Conservation (phyloP, 805 yeast species). For the Cyberlindnera japonica region DNA sequence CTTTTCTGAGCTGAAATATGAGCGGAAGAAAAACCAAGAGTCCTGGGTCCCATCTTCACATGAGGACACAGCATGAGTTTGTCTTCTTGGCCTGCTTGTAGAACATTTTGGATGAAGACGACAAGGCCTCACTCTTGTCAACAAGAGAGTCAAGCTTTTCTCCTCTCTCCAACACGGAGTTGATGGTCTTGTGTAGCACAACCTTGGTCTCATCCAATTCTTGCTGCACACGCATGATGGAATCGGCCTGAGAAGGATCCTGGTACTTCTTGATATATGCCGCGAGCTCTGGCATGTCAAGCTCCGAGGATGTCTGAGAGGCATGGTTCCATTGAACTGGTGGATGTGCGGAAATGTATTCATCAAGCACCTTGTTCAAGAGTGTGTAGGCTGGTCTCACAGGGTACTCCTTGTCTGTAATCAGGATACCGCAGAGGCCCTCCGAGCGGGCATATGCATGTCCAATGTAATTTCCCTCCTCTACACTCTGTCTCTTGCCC, state of each 20-base stretch:
- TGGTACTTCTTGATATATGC: slow-evolving; percentile 79
- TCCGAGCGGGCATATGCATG: slow-evolving; percentile 89
- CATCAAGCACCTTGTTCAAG: slow-evolving; percentile 86
- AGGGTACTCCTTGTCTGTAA: slow-evolving; percentile 94
- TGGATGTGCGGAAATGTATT: slow-evolving; percentile 81
- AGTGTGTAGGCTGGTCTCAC: slow-evolving; percentile 94
- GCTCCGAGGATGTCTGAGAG: slow-evolving; percentile 40
- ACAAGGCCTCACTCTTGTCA: slow-evolving; percentile 91
- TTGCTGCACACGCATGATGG: slow-evolving; percentile 94
- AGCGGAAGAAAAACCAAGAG: background rate
- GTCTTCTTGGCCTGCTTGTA: slow-evolving; percentile 96
- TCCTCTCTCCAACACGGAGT: slow-evolving; percentile 90
- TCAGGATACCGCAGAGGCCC: slow-evolving; percentile 87
- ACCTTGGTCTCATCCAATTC: slow-evolving; percentile 97
- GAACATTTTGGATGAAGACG: slow-evolving; percentile 85
- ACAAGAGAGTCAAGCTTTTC: slow-evolving; percentile 92
- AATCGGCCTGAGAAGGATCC: slow-evolving; percentile 96
- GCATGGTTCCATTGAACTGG: slow-evolving; percentile 60
- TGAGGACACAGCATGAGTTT: slow-evolving; percentile 80
- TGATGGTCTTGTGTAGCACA: slow-evolving; percentile 93
- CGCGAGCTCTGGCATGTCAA: slow-evolving; percentile 59
- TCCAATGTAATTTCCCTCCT: slow-evolving; percentile 81
- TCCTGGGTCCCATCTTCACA: slow-evolving; percentile 36
- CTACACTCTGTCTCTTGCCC: slow-evolving; percentile 92
- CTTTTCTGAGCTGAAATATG: too few species aligned